phyloP scores from a whole-genome alignment of 176 grass and related monocot species.

The Sorghum bicolor region Sorghum_bicolor_NCBIv3 NC_012875.2:57991501-57992000 shows the following conservation, averaged over 20 bases:
- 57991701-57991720: slow-evolving; percentile 68
- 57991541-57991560: slow-evolving; percentile 94
- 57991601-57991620: slow-evolving; percentile 2
- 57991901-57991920: slow-evolving; percentile 85
- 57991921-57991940: slow-evolving; percentile 92
- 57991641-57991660: background rate
- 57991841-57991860: background rate
- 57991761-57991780: slow-evolving; percentile 88
- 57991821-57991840: slow-evolving; percentile 33
- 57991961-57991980: slow-evolving; percentile 43
- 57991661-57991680: background rate
- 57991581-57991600: background rate
- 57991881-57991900: slow-evolving; percentile 67
- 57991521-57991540: slow-evolving; percentile 96
- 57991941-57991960: slow-evolving; percentile 73
- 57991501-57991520: slow-evolving; percentile 91
- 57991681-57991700: background rate
- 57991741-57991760: slow-evolving; percentile 92
- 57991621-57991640: background rate
- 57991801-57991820: slow-evolving; percentile 94
- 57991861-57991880: background rate
- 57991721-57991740: slow-evolving; percentile 82
- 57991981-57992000: slow-evolving; percentile 17
- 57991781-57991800: slow-evolving; percentile 93
- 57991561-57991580: slow-evolving; percentile 25